Base-by-base conservation (phyloP, 768 basidiomycete genomes). In the Xerocomellus chrysenteron region DNA sequence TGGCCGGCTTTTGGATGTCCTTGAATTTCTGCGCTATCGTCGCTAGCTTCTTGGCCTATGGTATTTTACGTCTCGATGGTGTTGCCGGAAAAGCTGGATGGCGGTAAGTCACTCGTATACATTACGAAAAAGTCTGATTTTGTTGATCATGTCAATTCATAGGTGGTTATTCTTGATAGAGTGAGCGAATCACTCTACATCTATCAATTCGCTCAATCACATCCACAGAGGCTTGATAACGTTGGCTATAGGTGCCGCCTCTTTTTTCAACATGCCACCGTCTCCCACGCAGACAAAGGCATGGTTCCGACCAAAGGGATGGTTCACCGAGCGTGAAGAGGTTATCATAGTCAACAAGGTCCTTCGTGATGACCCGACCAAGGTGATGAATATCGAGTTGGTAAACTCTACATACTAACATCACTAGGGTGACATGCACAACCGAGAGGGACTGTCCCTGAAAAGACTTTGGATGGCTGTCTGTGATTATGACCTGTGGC, bases 1-100 rank as follows among this genome's bases (percentile, higher is more conserved):
- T 89, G 11, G 85, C 84, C 1, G 82, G 78, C 62, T 88, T 88
- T 75, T 90, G 85, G 86, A 75, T 81, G 30, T 82, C 83, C 5
- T 80, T 81, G 66, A 83, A 86, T 51, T 52, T 79, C 2, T 75
- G 81, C 4, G 69, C 79, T 44, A 82, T 89, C 48, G 58, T 83
- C 19, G 77, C 80, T 48, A 81, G 82, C 3, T 88, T 91, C 68
- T 64, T 88, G 10, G 88, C 84, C 0, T 83, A 82, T 0, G 87
- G 85, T 5, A 82, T 88, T 17, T 71, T 87, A 13, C 60, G 49
- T 21, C 57, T 63, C 6, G n/a, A 51, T 12, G 57, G 48, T 40
- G 32, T 63, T 32, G 12, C 17, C 1, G 61, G 62, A 9, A 43
- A 44, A 17, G 54, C 61, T 48, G 62, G 62, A 58, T 63, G 62